phyloP scores from a whole-genome alignment of 768 basidiomycete species.

The Leccinum uliginosum region DNA sequence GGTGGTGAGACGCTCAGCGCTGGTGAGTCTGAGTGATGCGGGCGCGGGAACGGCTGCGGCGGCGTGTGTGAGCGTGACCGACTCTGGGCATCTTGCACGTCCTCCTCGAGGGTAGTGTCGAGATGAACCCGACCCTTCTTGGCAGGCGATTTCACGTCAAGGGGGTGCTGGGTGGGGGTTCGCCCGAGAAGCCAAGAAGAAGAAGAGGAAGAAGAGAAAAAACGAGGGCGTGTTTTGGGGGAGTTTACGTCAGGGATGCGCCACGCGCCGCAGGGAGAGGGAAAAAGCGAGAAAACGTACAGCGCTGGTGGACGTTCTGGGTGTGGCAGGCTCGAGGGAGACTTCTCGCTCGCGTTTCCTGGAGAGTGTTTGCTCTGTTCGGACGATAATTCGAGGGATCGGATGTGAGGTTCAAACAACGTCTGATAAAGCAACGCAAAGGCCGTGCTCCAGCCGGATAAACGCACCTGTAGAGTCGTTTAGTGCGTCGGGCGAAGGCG shows the following conservation, averaged over 20 bases:
- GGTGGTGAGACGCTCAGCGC: constrained; percentile 58
- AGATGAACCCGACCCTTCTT: constrained; percentile 72
- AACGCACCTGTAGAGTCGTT: constrained; percentile 40
- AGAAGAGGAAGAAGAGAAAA: background rate
- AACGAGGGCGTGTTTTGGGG: constrained; percentile 17
- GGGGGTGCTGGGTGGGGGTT: constrained; percentile 20
- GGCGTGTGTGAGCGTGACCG: constrained; percentile 55
- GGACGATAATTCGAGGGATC: constrained; percentile 9
- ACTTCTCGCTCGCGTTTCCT: constrained; percentile 77
- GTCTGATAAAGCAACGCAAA: constrained; percentile 23
- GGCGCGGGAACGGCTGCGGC: constrained; percentile 28
- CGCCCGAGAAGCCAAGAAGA: background rate
- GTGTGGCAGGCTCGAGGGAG: constrained; percentile 64
- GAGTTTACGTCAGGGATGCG: constrained; percentile 28
- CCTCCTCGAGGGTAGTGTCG: constrained; percentile 31
- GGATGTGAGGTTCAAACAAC: constrained; percentile 18
- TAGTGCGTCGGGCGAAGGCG: constrained; percentile 43
- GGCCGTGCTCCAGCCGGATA: constrained; percentile 18
- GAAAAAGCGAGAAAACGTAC: constrained; percentile 34
- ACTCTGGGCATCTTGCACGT: background rate
- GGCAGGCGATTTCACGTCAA: constrained; percentile 54
- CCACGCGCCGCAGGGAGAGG: constrained; percentile 6
- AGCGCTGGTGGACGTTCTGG: constrained; percentile 33
- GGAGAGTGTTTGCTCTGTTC: constrained; percentile 43
- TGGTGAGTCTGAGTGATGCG: constrained; percentile 26